These are phyloP conservation scores for Termitomyces bulborhizus DNA, from an alignment of 768 basidiomycete species.

Conservation along the genomic window DNA sequence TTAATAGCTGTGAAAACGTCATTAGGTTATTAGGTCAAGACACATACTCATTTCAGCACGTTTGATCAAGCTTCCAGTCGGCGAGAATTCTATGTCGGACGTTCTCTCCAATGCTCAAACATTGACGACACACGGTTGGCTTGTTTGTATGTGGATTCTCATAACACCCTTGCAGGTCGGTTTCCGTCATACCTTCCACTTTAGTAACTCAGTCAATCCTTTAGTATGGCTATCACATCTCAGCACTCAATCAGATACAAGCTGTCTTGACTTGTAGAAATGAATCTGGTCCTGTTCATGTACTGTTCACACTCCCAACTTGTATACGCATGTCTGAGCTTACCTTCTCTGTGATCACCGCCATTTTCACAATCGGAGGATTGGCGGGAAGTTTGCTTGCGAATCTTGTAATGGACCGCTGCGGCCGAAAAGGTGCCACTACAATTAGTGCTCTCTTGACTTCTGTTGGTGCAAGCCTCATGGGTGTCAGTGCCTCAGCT, in stretches of 20 bases:
- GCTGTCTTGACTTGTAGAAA: slow-evolving; percentile 66
- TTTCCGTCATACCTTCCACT: not conserved
- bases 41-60: too few species aligned
- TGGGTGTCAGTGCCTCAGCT: slow-evolving; percentile 56
- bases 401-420: slow-evolving; percentile 61
- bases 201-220: not conserved
- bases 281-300: slow-evolving; percentile 13
- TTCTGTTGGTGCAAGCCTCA: slow-evolving; percentile 55
- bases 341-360: slow-evolving; percentile 77
- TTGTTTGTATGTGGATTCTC: slow-evolving; percentile 64
- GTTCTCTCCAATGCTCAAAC: slow-evolving; percentile 12
- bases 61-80: not conserved
- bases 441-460: slow-evolving; percentile 51
- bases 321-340: slow-evolving; percentile 79
- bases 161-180: slow-evolving; percentile 50
- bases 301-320: slow-evolving; percentile 43
- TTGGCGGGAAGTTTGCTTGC: slow-evolving; percentile 69
- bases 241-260: slow-evolving; percentile 86
- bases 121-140: slow-evolving; percentile 60
- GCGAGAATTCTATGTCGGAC: slow-evolving; percentile 5
- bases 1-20: too few species aligned
- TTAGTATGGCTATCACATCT: slow-evolving; percentile 90
- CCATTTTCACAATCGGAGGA: slow-evolving; percentile 85
- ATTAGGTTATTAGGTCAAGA: too few species aligned
- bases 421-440: slow-evolving; percentile 66